Evolutionary conservation across 768 basidiomycete species (phyloP).

Genomic region (Leccinum aurantiacum): DNA sequence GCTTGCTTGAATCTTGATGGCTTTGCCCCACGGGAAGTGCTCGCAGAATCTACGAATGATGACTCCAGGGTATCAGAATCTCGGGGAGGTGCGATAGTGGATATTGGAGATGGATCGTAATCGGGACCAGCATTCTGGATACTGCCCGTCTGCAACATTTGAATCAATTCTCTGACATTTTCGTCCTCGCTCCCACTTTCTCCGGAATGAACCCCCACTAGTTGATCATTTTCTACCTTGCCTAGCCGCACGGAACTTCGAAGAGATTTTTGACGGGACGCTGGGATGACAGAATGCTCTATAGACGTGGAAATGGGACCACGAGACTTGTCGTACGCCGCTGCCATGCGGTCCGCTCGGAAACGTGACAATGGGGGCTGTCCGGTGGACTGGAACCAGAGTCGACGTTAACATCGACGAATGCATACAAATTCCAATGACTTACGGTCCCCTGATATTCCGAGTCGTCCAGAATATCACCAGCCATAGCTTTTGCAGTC

Average conservation of each 20-base stretch:
- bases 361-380: conserved; percentile 64
- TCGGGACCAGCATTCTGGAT: conserved; percentile 55
- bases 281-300: conserved; percentile 43
- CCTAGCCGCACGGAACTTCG: conserved; percentile 56
- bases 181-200: conserved; percentile 59
- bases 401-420: conserved; percentile 2
- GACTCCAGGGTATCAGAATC: not conserved
- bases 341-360: conserved; percentile 55
- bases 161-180: conserved; percentile 48
- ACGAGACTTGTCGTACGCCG: conserved; percentile 46
- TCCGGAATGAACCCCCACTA: conserved; percentile 48
- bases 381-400: conserved; percentile 35
- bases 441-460: conserved; percentile 48
- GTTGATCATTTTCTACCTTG: conserved; percentile 49
- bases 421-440: conserved; percentile 5
- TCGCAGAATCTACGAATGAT: not conserved
- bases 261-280: conserved; percentile 45
- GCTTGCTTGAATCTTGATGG: conserved; percentile 50
- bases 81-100: not conserved
- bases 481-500: conserved; percentile 51
- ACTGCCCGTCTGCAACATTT: conserved; percentile 50
- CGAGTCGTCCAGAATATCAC: conserved; percentile 43
- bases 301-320: conserved; percentile 39
- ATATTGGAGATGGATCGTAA: conserved; percentile 21
- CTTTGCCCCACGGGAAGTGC: conserved; percentile 31